Evolutionary conservation across 1,139 yeast species (phyloP), one percentile per base, ranked within the genome.

Genomic region (Suhomyces maxii): DNA sequence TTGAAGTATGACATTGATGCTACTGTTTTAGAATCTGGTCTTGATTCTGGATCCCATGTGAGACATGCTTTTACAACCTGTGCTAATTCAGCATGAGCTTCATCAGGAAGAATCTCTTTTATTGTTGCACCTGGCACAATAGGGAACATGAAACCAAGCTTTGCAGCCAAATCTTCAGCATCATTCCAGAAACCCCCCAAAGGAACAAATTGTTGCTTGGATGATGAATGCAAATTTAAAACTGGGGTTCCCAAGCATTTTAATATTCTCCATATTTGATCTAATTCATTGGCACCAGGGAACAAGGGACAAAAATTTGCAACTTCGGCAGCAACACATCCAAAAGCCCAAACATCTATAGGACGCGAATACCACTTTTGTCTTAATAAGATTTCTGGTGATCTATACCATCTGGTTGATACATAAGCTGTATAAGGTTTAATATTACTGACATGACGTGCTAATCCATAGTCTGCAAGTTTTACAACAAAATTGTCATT

Each of bases 311-410:
- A 64, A 54, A 87, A 82, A 38, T 83, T 83, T 18, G 89, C 86
- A 39, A 89, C 71, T 64, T 93, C 99, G 7, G 82, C 82, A 0
- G 93, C 91, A 40, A 93, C 89, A 28, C 86, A 77, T 1, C 96
- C 97, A 69, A 89, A 87, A 0, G 98, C 96, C 98, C 98, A 93
- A 36, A 91, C 80, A 69, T 93, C 99, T 37, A 89, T 81, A 0
- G 96, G 90, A 43, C 73, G 77, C 0, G 93, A 81, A 63, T 93
- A 89, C 55, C 67, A 68, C 8, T 77, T 76, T 52, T 80, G 80
- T 51, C 93, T 76, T 47, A 93, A 71, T 38, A 93, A 72, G 38
- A 93, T 86, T 65, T 93, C 99, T 0, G 99, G 99, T 0, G 97
- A 84, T 50, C 99, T 75, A 63, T 93, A 93, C 98, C 98, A 93